Evolutionary conservation across 225 moss, liverwort and hornwort species (phyloP), one percentile per base, ranked within the genome.

Genomic region (Pseudoscleropodium purum): DNA sequence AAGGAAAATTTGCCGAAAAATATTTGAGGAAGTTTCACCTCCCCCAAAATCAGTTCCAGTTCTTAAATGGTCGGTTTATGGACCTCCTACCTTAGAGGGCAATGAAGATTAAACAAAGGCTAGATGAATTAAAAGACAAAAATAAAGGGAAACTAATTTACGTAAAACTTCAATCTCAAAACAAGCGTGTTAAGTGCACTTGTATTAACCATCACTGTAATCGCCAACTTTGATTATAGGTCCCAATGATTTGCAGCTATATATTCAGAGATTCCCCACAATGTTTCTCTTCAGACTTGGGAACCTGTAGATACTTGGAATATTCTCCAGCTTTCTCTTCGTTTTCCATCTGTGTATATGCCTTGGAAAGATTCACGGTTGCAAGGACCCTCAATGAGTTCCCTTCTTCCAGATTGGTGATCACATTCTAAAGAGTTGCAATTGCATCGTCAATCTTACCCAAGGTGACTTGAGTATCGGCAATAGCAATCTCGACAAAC

Each of bases 401-500:
- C 26, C 95, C 97, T 76, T 95, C 93, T 56, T 95, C 95, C 75
- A 95, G 89, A 88, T 96, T 89, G 51, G 96, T 92, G 65, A 95
- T 85, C 78, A 91, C 96, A 79, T 91, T 91, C 82, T 95, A 88
- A 49, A 99, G 96, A 69, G 96, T 95, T 62, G 96, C 90, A 70
- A 99, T 94, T 51, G 97, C 98, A 68, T 96, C 95, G 67, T 96
- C 96, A 68, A 95, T 96, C 93, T 92, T 96, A 37, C 95, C 95
- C 66, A 99, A 93, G 69, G 95, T 96, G 63, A 97, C 94, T 83
- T 97, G 93, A 25, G 95, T 95, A 89, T 96, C 96, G 31, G 96
- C 97, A 34, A 95, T 96, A 77, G 97, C 96, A 79, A 99, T 96
- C 87, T 99, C 95, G 17, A 96, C 96, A 91, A 96, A 99, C 45